phyloP scores from a whole-genome alignment of 2,329 filamentous ascomycete species.

The Clonostachys rosea region DNA sequence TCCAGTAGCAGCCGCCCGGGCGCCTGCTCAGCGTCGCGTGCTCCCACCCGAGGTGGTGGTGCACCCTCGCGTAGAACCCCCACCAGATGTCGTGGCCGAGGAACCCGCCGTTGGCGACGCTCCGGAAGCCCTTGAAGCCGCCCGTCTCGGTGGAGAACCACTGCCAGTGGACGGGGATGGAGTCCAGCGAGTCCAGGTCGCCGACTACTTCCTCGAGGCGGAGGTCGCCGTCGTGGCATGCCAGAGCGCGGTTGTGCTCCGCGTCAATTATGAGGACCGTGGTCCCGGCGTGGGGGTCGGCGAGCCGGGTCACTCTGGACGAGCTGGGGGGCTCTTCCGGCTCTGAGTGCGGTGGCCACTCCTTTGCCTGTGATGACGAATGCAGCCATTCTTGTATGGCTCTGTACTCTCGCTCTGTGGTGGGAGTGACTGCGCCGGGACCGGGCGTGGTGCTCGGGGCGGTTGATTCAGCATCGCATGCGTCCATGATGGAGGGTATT shows the following conservation, averaged over 20 bases:
- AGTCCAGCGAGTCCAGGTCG: background rate
- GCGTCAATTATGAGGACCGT: background rate
- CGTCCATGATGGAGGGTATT: no score
- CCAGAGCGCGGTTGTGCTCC: background rate
- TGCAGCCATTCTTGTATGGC: no score
- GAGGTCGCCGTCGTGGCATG: background rate
- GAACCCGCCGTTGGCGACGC: background rate
- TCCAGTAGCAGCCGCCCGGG: background rate
- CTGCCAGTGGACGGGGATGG: background rate
- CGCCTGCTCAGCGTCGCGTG: background rate
- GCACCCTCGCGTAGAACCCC: background rate
- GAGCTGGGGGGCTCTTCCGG: no score
- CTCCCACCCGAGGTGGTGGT: background rate
- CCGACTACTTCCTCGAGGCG: background rate
- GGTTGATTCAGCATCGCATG: no score
- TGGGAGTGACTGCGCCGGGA: no score
- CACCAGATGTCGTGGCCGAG: background rate
- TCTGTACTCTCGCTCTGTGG: no score
- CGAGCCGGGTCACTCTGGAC: background rate
- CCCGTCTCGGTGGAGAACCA: background rate
- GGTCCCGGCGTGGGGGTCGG: background rate
- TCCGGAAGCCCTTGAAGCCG: background rate
- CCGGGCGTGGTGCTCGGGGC: no score
- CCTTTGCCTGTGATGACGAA: no score
- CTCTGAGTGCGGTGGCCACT: no score